Conservation (phyloP, 176 grass and related monocot genomes). For the Hyparrhenia diplandra region DNA sequence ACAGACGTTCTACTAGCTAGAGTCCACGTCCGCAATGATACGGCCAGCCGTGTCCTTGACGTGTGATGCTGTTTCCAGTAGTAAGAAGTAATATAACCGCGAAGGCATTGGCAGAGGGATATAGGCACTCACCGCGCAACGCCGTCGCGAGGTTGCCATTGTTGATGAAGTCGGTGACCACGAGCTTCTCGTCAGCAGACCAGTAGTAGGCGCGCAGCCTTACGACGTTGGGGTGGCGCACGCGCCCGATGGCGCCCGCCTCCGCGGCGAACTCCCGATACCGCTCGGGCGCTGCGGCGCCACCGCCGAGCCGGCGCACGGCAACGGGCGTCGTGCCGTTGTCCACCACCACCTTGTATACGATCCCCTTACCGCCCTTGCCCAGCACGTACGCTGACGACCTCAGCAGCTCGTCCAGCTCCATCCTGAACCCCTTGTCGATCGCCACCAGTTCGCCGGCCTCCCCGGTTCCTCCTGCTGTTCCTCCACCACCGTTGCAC, state of each 20-base stretch:
- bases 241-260: conserved; percentile 58
- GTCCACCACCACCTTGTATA: conserved; percentile 96
- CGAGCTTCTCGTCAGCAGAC: conserved; percentile 87
- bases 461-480: conserved; percentile 26
- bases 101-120: no score
- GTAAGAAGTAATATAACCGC: no score
- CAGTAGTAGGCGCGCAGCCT: conserved; percentile 88
- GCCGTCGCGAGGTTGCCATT: conserved; percentile 86
- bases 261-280: conserved; percentile 81
- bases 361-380: conserved; percentile 86
- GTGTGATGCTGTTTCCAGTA: no score
- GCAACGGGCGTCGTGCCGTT: conserved; percentile 73
- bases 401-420: conserved; percentile 87
- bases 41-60: no score
- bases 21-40: no score
- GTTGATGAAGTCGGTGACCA: conserved; percentile 95
- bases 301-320: conserved; percentile 73
- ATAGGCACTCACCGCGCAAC: conserved; percentile 46
- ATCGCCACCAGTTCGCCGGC: conserved; percentile 72
- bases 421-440: conserved; percentile 71
- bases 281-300: conserved; percentile 8
- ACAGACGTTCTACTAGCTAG: no score
- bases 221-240: conserved; percentile 82
- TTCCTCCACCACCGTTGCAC: conserved; percentile 8
- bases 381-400: conserved; percentile 94